These are phyloP conservation scores for Wallacemonas sp. DNA, from an alignment of 208 protist genomes.

Conservation along the genomic window DNA sequence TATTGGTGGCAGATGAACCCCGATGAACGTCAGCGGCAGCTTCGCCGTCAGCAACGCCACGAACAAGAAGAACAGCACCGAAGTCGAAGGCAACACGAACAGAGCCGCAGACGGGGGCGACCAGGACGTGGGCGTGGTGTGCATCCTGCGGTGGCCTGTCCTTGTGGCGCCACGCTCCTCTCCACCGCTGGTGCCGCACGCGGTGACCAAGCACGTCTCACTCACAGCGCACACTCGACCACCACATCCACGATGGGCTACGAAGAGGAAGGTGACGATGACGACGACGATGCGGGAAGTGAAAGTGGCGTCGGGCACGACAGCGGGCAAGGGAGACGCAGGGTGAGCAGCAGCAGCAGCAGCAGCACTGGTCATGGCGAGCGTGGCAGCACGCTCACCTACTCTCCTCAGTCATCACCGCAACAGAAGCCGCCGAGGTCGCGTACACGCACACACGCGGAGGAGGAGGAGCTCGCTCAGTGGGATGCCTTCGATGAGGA, in stretches of 20 bases:
- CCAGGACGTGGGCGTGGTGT: background rate
- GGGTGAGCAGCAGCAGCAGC: no score
- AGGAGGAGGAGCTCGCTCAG: conserved; percentile 15
- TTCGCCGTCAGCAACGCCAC: conserved; percentile 33
- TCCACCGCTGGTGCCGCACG: no score
- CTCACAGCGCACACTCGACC: no score
- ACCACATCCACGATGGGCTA: no score
- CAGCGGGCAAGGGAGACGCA: no score
- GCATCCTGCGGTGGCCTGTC: background rate
- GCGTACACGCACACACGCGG: conserved; percentile 1
- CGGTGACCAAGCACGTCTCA: no score
- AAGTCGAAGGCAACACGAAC: background rate
- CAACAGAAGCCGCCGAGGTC: background rate
- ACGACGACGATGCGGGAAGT: no score
- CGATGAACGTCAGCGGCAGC: conserved; percentile 46
- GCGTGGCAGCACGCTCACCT: conserved; percentile 1
- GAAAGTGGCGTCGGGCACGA: no score
- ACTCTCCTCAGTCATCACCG: background rate
- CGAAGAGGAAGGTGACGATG: no score
- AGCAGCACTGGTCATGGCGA: conserved; percentile 5
- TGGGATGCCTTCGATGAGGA: conserved; percentile 21
- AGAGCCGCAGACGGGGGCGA: background rate
- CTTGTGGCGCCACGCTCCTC: background rate
- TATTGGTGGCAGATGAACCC: conserved; percentile 75
- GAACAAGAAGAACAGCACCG: conserved; percentile 1